A percentile compares a stretch with the other conserved stretches of the same genome.
phyloP scores from a whole-genome alignment of 2,329 filamentous ascomycete species.

The Fusarium penzigii region DNA sequence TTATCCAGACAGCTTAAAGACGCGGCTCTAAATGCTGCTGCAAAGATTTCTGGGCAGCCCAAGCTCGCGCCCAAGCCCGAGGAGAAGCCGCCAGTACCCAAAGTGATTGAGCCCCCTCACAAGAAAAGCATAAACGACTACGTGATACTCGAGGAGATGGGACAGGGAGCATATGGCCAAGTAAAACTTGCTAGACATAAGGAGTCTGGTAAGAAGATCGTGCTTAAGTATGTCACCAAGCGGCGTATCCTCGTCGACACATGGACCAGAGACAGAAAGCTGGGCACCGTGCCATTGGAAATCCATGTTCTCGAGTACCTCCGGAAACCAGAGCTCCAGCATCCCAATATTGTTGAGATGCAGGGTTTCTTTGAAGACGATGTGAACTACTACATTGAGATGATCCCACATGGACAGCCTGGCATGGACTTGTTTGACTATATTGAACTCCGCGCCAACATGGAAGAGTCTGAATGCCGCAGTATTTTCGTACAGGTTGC shows the following conservation, averaged over 20 bases:
- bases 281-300: slow-evolving; percentile 93
- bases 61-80: slow-evolving; percentile 33
- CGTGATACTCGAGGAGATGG: slow-evolving; percentile 94
- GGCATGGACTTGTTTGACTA: slow-evolving; percentile 99
- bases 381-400: slow-evolving; percentile 97
- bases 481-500: slow-evolving; percentile 96
- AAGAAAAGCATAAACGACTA: slow-evolving; percentile 93
- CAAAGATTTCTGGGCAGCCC: slow-evolving; percentile 49
- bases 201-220: slow-evolving; percentile 77
- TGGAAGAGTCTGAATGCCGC: slow-evolving; percentile 91
- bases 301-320: slow-evolving; percentile 97
- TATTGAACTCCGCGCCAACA: slow-evolving; percentile 92
- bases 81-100: slow-evolving; percentile 36
- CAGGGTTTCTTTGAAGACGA: slow-evolving; percentile 76
- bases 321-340: slow-evolving; percentile 67
- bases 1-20: slow-evolving; percentile 60
- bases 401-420: slow-evolving; percentile 90
- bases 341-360: slow-evolving; percentile 74
- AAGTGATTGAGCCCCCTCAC: slow-evolving; percentile 40
- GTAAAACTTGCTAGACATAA: slow-evolving; percentile 93
- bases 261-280: slow-evolving; percentile 89
- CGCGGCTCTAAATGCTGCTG: slow-evolving; percentile 55
- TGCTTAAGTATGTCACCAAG: slow-evolving; percentile 98
- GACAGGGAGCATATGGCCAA: slow-evolving; percentile 95
- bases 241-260: slow-evolving; percentile 95